Base-by-base conservation (phyloP, 1,284 basidiomycete genomes). In the Macrocybe sp. region DNA sequence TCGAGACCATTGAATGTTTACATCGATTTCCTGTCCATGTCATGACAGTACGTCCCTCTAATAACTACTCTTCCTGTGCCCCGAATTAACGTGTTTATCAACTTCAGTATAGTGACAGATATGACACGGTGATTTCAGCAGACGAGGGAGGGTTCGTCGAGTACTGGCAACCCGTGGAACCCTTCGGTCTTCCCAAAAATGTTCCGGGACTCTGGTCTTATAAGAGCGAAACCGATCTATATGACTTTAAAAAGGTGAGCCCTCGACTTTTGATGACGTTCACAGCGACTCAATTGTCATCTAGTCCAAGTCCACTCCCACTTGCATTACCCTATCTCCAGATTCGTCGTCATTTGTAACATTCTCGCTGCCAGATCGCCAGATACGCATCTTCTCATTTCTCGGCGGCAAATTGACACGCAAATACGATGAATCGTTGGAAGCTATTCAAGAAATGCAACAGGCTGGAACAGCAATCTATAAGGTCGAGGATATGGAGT, bases 401-500 rank as follows among this genome's bases (percentile, higher is more conserved):
- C 75, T 94, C 8, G 81, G 81, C 0, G 97, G 92, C 4, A 98
- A 97, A 65, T 74, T 98, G 57, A 85, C 83, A 8, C 83, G 94
- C 11, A 92, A 89, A 61, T 99, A 98, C 63, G 96, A 99, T 58
- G 97, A 99, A 66, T 94, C 91, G 0, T 74, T 99, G 0, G 72
- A 81, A 3, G 94, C 96, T 0, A 87, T 94, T 32, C 90, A 95
- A 60, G 94, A 98, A 64, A 97, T 98, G 94, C 92, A 96, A 63
- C 92, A 95, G 64, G 92, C 91, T 1, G 92, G 92, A 1, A 95
- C 92, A 6, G 85, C 91, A 0, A 80, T 92, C 12, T 92, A 89
- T 68, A 88, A 85, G 61, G 83, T 99, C 7, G 97, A 99, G 54
- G 94, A 98, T 65, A 99, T 99, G 96, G 97, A 99, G 64, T 98